Base-by-base conservation (phyloP, 768 basidiomycete species). In the Serendipita sp. region DNA sequence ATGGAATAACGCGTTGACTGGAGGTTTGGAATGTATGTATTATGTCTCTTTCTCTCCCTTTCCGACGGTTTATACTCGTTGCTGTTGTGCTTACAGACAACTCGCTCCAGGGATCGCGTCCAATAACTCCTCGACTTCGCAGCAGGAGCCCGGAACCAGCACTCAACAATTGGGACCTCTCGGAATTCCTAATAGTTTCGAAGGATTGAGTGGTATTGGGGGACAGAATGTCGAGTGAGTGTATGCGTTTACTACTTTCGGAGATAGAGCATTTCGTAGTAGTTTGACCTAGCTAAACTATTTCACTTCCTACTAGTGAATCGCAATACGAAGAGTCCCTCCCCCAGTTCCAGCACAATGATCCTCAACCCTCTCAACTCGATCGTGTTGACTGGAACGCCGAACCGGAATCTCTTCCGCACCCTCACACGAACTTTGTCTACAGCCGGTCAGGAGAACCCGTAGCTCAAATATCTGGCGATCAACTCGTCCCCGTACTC, bases 141-240 rank as follows among this genome's bases (percentile, higher is more conserved):
- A n/a, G 34, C 34, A 38, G 5, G 45, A 48, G n/a, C 45, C 45
- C 45, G 45, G 7, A 5, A 22, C 13, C 31, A 24, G 9, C 4
- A 58, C 22, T n/a, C 53, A 58, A 58, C 24, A 28, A 28, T 31
- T 33, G 22, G 30, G 53, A 4, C 11, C 9, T 13, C 17, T n/a
- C 30, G 53, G 53, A 9, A 26, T 58, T n/a, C 53, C 53, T 24
- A 33, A n/a, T 31, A 58, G 53, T n/a, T 58, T 58, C n/a, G 53
- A 58, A 9, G 53, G 53, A n/a, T 9, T 58, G 53, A 58, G 53
- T n/a, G 53, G 53, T n/a, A 58, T 58, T 9, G 53, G 53, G 3
- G 53, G 53, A 11, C 53, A 58, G 45, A 28, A 20, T 17, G 26
- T 20, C 26, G 26, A 20, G 45, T 20, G 45, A 28, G n/a, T n/a